These are phyloP conservation scores for Penicillium palitans DNA, from an alignment of 2,329 filamentous ascomycete genomes.

Conservation along the genomic window DNA sequence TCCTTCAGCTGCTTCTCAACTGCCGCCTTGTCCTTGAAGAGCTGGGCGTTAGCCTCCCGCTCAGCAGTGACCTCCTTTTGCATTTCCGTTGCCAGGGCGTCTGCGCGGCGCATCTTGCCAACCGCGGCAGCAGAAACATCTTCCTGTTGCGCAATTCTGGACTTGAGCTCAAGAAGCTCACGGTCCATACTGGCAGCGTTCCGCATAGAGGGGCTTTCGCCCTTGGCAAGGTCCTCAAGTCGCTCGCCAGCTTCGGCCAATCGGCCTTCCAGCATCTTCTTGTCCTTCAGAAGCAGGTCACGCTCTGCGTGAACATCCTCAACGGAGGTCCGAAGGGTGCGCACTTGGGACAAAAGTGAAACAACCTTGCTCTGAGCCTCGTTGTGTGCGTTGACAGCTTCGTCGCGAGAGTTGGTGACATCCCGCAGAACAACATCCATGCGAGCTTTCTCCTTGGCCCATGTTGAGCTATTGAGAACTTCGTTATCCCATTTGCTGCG, in stretches of 20 bases:
- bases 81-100: constrained; percentile 81
- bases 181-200: constrained; percentile 87
- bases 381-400: constrained; percentile 89
- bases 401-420: constrained; percentile 85
- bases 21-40: constrained; percentile 86
- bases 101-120: constrained; percentile 94
- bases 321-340: constrained; percentile 75
- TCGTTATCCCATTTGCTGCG: constrained; percentile 98
- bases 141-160: constrained; percentile 84
- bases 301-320: constrained; percentile 85
- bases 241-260: constrained; percentile 83
- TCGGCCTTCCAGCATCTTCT: constrained; percentile 81
- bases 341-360: constrained; percentile 83
- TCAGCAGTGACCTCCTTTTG: constrained; percentile 90
- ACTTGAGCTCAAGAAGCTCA: constrained; percentile 85
- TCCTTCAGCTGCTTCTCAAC: constrained; percentile 91
- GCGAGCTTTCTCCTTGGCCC: constrained; percentile 95
- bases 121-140: constrained; percentile 88
- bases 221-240: constrained; percentile 81
- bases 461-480: constrained; percentile 94
- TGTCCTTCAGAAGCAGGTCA: constrained; percentile 81
- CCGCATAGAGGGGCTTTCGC: constrained; percentile 82
- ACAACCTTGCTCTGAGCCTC: constrained; percentile 94
- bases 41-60: constrained; percentile 74
- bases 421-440: constrained; percentile 88